Conservation (phyloP, 805 yeast genomes). For the Lachancea sp. region DNA sequence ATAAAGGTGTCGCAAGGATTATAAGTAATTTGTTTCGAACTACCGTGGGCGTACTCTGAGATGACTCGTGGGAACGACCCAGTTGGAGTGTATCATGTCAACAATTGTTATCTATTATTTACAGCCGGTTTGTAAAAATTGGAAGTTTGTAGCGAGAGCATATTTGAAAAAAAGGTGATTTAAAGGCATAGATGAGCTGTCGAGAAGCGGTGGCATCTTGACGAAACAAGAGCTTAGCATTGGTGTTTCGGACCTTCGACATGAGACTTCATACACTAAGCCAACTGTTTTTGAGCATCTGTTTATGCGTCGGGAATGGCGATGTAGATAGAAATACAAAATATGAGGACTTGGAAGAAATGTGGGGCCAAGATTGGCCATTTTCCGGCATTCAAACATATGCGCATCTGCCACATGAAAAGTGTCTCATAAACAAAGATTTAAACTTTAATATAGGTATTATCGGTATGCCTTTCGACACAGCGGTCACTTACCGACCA, state of each 20-base stretch:
- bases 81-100: no score
- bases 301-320: neutral
- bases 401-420: slow-evolving; percentile 61
- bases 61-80: neutral
- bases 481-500: slow-evolving; percentile 70
- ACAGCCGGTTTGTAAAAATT: no score
- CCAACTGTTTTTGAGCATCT: neutral
- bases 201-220: no score
- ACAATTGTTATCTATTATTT: no score
- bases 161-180: no score
- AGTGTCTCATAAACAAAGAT: slow-evolving; percentile 48
- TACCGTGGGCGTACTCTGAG: slow-evolving; percentile 6
- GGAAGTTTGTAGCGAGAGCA: no score
- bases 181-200: no score
- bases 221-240: no score
- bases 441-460: slow-evolving; percentile 58
- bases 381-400: slow-evolving; percentile 62
- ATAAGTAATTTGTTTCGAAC: slow-evolving; percentile 6
- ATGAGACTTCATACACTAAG: neutral
- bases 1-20: slow-evolving; percentile 21
- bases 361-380: slow-evolving; percentile 75
- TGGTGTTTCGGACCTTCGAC: no score
- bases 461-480: slow-evolving; percentile 78
- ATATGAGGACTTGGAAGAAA: slow-evolving; percentile 37
- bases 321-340: neutral